Evolutionary conservation across 1,284 basidiomycete genomes (phyloP).

Genomic region (Sporisorium reilianum): DNA sequence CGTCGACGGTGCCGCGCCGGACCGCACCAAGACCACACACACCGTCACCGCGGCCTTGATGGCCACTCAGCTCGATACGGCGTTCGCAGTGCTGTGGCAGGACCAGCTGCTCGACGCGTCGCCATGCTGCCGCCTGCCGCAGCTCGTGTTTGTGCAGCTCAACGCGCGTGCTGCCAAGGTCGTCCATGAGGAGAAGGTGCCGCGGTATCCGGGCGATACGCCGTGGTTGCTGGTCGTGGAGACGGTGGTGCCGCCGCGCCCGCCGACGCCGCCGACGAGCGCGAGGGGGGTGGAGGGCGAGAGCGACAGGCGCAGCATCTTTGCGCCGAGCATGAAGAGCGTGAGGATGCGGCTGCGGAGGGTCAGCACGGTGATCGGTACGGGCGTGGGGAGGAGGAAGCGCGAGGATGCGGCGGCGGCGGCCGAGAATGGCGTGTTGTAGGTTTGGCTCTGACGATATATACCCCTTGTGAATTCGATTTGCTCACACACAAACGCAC

Average conservation of each 20-base stretch:
- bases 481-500: neutral
- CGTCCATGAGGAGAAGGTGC: neutral
- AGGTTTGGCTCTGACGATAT: neutral
- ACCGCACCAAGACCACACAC: neutral
- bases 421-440: neutral
- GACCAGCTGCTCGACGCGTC: constrained; percentile 39
- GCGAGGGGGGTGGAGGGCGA: constrained; percentile 1
- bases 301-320: constrained; percentile 24
- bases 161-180: neutral
- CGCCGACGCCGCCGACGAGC: constrained; percentile 26
- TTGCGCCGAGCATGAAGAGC: constrained; percentile 43
- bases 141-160: constrained; percentile 36
- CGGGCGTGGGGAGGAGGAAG: constrained; percentile 4
- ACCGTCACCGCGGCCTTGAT: constrained; percentile 13
- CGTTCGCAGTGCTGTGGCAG: constrained; percentile 39
- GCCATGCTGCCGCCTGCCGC: constrained; percentile 27
- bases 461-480: neutral
- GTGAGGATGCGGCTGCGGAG: constrained; percentile 30
- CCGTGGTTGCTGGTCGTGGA: constrained; percentile 42
- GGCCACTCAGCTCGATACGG: constrained; percentile 4
- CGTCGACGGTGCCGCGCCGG: neutral
- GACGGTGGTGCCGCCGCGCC: constrained; percentile 42
- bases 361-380: constrained; percentile 38
- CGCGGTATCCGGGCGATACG: neutral
- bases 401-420: neutral